A percentile compares a stretch with the other conserved stretches of the same genome.
These are phyloP conservation scores for Pythium folliculosum DNA, from an alignment of 352 stramenopile species.

Conservation along the genomic window DNA sequence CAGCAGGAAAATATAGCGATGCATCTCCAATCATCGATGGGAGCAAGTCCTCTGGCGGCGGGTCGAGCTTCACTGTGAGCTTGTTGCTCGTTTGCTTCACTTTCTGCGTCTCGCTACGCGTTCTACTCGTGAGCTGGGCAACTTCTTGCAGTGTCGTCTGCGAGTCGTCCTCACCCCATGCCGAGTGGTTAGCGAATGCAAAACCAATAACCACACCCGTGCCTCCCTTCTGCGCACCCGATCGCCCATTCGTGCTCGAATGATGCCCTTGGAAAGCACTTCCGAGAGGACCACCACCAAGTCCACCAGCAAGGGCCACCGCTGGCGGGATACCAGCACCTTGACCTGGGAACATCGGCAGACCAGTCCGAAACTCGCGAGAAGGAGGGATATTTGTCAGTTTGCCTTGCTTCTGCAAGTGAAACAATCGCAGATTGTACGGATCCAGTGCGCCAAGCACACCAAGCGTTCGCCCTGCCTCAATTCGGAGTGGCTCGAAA, in stretches of 20 bases:
- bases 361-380: slow-evolving; percentile 65
- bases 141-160: slow-evolving; percentile 37
- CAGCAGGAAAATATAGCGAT: slow-evolving; percentile 96
- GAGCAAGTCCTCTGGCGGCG: slow-evolving; percentile 72
- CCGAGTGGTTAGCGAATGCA: slow-evolving; percentile 10
- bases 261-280: slow-evolving; percentile 11
- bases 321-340: slow-evolving; percentile 15
- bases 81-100: slow-evolving; percentile 75
- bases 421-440: slow-evolving; percentile 84
- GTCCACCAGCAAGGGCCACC: slow-evolving; percentile 19
- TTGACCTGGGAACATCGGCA: slow-evolving; percentile 31
- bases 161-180: slow-evolving; percentile 46
- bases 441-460: slow-evolving; percentile 83
- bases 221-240: neutral
- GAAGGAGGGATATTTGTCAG: slow-evolving; percentile 60
- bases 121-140: slow-evolving; percentile 50
- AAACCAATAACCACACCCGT: slow-evolving; percentile 31
- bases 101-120: slow-evolving; percentile 62
- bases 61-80: slow-evolving; percentile 60
- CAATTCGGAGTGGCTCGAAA: slow-evolving; percentile 74
- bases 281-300: slow-evolving; percentile 14
- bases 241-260: neutral
- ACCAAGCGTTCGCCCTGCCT: slow-evolving; percentile 79
- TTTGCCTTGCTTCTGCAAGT: slow-evolving; percentile 80
- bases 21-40: slow-evolving; percentile 85